Conservation (phyloP, 129 eudicot genomes). For the Calendula officinalis region DNA sequence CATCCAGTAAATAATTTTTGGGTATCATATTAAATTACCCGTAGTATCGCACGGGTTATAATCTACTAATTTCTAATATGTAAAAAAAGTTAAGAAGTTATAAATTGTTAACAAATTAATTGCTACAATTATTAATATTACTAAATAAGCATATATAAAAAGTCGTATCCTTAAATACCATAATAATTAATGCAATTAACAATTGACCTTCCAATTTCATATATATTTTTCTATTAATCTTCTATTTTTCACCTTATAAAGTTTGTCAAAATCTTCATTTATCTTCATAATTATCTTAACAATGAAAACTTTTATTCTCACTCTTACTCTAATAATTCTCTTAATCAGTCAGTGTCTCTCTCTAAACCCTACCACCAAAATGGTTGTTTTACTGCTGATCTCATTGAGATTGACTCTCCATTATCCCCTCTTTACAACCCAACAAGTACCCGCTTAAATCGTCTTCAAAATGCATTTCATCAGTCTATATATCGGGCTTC, state of each 20-base stretch:
- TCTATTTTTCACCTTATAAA: neutral
- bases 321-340: constrained; percentile 2
- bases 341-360: neutral
- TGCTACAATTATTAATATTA: neutral
- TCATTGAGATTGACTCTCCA: constrained; percentile 58
- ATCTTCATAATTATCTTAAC: constrained; percentile 3
- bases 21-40: too few species aligned
- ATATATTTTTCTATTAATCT: neutral
- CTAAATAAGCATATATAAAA: neutral
- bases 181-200: neutral
- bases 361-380: neutral
- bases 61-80: too few species aligned
- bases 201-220: constrained; percentile 16
- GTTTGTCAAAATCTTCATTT: neutral
- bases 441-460: constrained; percentile 7
- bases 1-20: too few species aligned
- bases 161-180: constrained; percentile 1
- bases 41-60: too few species aligned
- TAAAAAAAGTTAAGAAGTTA: too few species aligned
- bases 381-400: constrained; percentile 39
- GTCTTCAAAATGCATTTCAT: constrained; percentile 23
- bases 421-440: constrained; percentile 49
- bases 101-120: too few species aligned
- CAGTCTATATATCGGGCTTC: constrained; percentile 40
- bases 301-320: constrained; percentile 5